Evolutionary conservation across 176 grass and related monocot species (phyloP).

Genomic region (Themeda triandra): DNA sequence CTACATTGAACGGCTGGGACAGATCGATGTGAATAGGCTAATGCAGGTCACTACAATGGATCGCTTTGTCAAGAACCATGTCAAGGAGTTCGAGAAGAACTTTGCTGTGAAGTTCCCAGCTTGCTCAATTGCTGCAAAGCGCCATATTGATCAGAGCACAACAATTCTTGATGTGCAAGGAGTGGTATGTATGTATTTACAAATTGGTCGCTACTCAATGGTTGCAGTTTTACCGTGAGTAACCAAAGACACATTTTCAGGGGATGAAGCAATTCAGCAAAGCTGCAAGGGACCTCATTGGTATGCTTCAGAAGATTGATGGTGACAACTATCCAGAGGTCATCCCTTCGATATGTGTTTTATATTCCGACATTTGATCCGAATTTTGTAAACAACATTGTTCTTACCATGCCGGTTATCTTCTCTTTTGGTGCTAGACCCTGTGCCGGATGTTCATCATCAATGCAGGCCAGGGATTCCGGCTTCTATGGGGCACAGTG

Average conservation of each 20-base stretch:
- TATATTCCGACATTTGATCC: neutral
- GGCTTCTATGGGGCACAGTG: conserved; percentile 87
- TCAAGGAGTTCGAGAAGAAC: conserved; percentile 92
- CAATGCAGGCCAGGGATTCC: conserved; percentile 94
- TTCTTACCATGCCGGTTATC: neutral
- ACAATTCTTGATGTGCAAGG: conserved; percentile 98
- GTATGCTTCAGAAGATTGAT: conserved; percentile 91
- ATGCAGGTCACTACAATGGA: conserved; percentile 99
- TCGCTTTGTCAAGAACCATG: conserved; percentile 91
- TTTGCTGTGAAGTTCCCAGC: conserved; percentile 93
- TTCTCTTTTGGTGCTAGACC: conserved; percentile 43
- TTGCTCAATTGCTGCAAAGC: conserved; percentile 82
- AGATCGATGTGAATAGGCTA: conserved; percentile 79
- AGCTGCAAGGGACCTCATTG: conserved; percentile 82
- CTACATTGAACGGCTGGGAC: conserved; percentile 88
- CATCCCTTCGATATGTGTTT: neutral
- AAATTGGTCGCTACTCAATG: neutral
- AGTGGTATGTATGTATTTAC: conserved; percentile 63
- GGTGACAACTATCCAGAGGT: conserved; percentile 98
- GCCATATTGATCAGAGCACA: conserved; percentile 95
- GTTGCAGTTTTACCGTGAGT: conserved; percentile 1
- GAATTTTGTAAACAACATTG: neutral
- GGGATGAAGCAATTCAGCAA: conserved; percentile 96
- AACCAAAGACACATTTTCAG: conserved; percentile 40
- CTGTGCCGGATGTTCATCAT: conserved; percentile 98